Conservation (phyloP, 805 yeast species). For the Ogataea henricii region DNA sequence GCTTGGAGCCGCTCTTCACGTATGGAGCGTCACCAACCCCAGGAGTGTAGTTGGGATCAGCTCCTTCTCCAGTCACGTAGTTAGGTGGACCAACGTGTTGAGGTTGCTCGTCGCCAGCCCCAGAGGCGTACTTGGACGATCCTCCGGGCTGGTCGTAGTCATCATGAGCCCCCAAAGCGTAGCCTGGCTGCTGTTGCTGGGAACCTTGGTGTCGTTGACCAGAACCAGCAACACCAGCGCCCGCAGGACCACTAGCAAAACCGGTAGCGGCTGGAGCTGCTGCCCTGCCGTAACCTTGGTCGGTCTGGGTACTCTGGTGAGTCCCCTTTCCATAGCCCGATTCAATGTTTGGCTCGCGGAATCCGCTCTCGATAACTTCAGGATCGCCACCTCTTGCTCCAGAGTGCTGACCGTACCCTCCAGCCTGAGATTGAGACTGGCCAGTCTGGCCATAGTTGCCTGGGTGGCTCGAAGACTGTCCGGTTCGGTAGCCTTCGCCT, state of each 20-base stretch:
- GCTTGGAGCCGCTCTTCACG: neutral
- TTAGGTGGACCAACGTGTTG: neutral
- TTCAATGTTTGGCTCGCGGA: conserved; percentile 6
- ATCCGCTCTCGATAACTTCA: conserved; percentile 10
- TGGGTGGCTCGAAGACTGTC: neutral
- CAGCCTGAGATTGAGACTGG: neutral
- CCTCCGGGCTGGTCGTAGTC: neutral
- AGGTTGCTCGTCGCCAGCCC: conserved; percentile 3
- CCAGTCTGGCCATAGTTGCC: neutral
- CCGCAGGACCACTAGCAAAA: neutral
- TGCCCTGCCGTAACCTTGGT: conserved; percentile 1
- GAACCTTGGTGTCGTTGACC: neutral
- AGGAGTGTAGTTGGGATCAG: neutral
- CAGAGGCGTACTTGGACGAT: conserved; percentile 9
- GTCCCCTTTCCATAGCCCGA: too few relatives aligned
- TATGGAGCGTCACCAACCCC: neutral
- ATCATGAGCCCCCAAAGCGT: conserved; percentile 11
- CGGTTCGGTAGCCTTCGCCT: neutral
- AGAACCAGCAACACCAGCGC: conserved; percentile 1
- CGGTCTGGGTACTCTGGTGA: too few relatives aligned
- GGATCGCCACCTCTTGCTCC: conserved; percentile 2
- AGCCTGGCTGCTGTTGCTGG: neutral
- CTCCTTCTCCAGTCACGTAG: neutral
- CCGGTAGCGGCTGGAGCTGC: neutral
- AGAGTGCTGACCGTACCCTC: neutral